A percentile compares a stretch with the other conserved stretches of the same genome.
Evolutionary conservation across 768 basidiomycete species (phyloP).

Genomic region (Suillus hirtellus): DNA sequence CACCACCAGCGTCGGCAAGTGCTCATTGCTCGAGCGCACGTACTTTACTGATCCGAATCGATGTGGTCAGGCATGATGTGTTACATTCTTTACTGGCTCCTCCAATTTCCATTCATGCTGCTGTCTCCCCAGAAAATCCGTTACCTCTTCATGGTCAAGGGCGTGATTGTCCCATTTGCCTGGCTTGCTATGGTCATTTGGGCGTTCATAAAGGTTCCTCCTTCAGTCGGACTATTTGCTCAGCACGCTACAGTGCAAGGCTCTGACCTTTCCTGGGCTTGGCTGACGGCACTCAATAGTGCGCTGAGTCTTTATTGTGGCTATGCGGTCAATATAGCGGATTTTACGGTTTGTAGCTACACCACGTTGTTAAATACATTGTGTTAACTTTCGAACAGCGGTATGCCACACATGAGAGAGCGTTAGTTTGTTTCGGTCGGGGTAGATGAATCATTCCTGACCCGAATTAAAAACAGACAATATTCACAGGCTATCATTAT

Average conservation of each 20-base stretch:
- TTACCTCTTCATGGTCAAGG: constrained; percentile 73
- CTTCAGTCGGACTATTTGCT: constrained; percentile 57
- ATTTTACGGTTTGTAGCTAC: constrained; percentile 59
- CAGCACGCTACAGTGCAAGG: constrained; percentile 54
- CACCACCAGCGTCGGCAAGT: constrained; percentile 63
- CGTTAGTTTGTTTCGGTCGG: constrained; percentile 37
- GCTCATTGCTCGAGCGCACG: background rate
- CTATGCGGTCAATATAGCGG: constrained; percentile 78
- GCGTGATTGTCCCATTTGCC: constrained; percentile 60
- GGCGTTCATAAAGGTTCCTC: constrained; percentile 70
- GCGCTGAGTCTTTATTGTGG: constrained; percentile 75
- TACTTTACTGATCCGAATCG: background rate
- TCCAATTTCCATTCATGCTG: constrained; percentile 76
- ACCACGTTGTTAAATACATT: background rate
- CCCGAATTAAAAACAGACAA: constrained; percentile 46
- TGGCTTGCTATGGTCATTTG: constrained; percentile 78
- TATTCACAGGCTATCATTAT: constrained; percentile 76
- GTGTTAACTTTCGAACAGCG: constrained; percentile 42
- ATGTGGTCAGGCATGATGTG: constrained; percentile 58
- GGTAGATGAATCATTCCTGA: background rate
- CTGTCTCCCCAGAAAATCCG: constrained; percentile 78
- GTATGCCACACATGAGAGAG: constrained; percentile 68
- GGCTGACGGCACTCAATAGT: constrained; percentile 75
- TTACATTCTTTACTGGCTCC: constrained; percentile 76
- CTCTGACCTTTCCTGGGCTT: constrained; percentile 67